Percentiles rank a stretch among this genome's conserved stretches.
Evolutionary conservation across 1,284 basidiomycete genomes (phyloP).

Genomic region (Macrocybe sp.): DNA sequence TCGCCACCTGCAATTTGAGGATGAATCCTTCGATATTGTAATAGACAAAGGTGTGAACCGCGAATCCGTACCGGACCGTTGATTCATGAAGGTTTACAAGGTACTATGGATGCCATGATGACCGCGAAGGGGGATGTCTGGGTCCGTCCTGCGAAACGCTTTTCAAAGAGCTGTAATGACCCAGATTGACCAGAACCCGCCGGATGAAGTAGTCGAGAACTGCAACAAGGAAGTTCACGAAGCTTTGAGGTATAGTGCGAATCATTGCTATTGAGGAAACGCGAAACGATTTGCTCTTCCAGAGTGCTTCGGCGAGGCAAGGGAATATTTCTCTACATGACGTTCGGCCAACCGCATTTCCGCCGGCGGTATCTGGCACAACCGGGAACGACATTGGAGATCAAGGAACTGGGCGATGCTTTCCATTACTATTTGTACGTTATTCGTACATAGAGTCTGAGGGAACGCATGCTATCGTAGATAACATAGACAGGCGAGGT

Average conservation of each 20-base stretch:
- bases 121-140: constrained; percentile 85
- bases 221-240: constrained; percentile 83
- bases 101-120: constrained; percentile 95
- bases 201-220: constrained; percentile 68
- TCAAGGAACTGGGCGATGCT: constrained; percentile 66
- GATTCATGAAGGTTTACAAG: constrained; percentile 12
- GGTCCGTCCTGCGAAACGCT: constrained; percentile 45
- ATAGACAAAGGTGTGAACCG: constrained; percentile 75
- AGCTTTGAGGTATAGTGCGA: constrained; percentile 56
- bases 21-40: constrained; percentile 74
- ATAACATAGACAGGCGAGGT: too few relatives aligned
- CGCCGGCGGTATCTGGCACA: constrained; percentile 63
- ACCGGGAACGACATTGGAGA: constrained; percentile 53
- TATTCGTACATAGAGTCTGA: constrained; percentile 27
- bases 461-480: too few relatives aligned
- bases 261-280: neutral
- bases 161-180: neutral
- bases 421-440: constrained; percentile 87
- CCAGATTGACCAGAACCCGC: constrained; percentile 61
- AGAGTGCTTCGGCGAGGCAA: constrained; percentile 59
- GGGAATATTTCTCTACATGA: constrained; percentile 79
- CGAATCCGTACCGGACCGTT: neutral
- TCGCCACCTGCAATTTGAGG: constrained; percentile 63
- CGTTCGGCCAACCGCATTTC: constrained; percentile 92
- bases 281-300: constrained; percentile 1